A percentile compares a stretch with the other conserved stretches of the same genome.
These are phyloP conservation scores for Aspergillus affinis DNA, from an alignment of 495 filamentous ascomycete species.

Conservation along the genomic window DNA sequence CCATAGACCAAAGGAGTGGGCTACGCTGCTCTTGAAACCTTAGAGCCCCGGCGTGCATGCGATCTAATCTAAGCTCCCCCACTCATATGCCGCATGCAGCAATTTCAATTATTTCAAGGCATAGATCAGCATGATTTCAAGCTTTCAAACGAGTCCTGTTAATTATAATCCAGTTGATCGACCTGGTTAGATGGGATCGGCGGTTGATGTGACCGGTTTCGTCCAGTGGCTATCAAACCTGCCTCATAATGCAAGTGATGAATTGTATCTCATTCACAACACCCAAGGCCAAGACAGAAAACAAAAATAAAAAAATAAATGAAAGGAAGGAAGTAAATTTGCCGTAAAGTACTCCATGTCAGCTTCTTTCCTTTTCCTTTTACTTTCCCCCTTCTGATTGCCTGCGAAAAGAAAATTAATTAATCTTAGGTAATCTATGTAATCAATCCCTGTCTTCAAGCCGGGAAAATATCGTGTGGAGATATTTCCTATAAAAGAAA, in stretches of 20 bases:
- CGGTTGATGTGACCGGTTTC: background rate
- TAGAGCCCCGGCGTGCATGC: background rate
- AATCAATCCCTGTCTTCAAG: background rate
- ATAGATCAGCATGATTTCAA: background rate
- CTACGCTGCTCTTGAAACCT: background rate
- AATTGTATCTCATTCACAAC: background rate
- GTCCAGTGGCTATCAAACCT: background rate
- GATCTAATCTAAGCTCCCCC: background rate
- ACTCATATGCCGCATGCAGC: background rate
- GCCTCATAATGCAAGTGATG: background rate
- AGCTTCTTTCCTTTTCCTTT: background rate
- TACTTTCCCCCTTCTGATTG: no score
- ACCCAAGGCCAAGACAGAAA: background rate
- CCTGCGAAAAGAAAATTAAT: background rate
- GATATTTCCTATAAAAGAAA: background rate
- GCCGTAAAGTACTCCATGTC: background rate
- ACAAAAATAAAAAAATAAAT: background rate
- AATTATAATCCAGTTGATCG: background rate
- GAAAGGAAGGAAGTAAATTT: no score
- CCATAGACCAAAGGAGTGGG: background rate
- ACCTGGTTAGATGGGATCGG: background rate
- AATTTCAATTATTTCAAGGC: background rate
- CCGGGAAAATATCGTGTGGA: background rate
- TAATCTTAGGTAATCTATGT: background rate
- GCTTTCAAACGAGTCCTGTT: background rate